Percentiles rank a stretch among this genome's conserved stretches.
Conservation (phyloP, 805 yeast genomes). For the Gaillardinia entomophila region DNA sequence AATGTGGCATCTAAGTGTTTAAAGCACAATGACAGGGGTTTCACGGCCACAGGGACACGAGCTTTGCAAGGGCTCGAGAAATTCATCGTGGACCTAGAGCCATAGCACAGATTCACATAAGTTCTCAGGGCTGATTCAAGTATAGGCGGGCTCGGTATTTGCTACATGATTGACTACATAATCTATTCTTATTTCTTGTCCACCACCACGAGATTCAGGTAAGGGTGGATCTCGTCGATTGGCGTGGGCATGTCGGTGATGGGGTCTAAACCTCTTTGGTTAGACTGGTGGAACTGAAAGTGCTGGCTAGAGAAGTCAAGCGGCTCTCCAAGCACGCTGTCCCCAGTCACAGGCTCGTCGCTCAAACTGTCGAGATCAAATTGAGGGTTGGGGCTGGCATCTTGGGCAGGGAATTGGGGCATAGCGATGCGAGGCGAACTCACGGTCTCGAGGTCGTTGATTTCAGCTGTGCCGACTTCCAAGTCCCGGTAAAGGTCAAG, state of each 20-base stretch:
- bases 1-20: too few relatives aligned
- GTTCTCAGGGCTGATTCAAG: background rate
- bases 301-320: conserved; percentile 3
- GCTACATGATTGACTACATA: conserved; percentile 1
- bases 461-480: conserved; percentile 6
- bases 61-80: too few relatives aligned
- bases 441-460: conserved; percentile 1
- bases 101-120: background rate
- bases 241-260: conserved; percentile 23
- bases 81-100: too few relatives aligned
- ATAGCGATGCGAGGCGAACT: conserved; percentile 1
- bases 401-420: background rate
- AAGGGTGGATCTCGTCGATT: conserved; percentile 13
- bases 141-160: background rate
- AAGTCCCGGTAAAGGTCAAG: conserved; percentile 22
- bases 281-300: conserved; percentile 1
- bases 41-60: too few relatives aligned
- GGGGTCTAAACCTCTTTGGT: conserved; percentile 11
- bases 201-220: conserved; percentile 4
- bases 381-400: background rate
- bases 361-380: conserved; percentile 3
- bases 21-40: too few relatives aligned
- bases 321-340: conserved; percentile 5
- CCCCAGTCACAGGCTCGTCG: conserved; percentile 4
- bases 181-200: background rate